Evolutionary conservation across 345 rosid genomes (phyloP).

Genomic region (Mangifera indica): DNA sequence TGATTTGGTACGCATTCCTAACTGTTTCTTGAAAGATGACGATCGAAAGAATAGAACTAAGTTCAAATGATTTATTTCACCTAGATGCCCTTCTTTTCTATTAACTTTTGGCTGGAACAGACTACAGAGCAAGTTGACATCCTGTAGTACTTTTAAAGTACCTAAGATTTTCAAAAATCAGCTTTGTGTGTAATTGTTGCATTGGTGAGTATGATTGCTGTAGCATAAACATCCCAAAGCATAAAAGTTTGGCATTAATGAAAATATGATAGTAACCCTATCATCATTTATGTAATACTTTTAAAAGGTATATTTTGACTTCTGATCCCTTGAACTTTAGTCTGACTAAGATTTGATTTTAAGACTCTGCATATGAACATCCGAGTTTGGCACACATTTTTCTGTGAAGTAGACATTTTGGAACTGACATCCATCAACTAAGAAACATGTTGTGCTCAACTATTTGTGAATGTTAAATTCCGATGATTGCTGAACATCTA

Average conservation of each 20-base stretch:
- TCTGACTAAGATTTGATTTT: neutral
- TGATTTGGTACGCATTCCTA: neutral
- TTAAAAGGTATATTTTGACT: neutral
- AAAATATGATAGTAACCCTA: neutral
- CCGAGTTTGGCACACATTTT: neutral
- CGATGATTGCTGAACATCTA: neutral
- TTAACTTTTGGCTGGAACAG: neutral
- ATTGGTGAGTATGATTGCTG: neutral
- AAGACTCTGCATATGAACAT: too few species aligned
- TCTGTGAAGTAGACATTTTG: neutral
- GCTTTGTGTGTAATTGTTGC: neutral
- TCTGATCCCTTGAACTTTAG: too few species aligned
- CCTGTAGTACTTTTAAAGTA: neutral
- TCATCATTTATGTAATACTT: neutral
- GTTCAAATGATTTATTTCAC: constrained; percentile 1
- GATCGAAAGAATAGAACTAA: neutral
- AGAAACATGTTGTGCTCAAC: neutral
- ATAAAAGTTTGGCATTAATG: neutral
- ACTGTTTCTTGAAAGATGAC: neutral
- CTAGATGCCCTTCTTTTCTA: neutral
- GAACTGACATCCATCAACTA: neutral
- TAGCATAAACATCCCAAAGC: neutral
- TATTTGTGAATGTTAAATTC: neutral
- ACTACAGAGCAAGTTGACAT: neutral
- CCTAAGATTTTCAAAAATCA: neutral